These are phyloP conservation scores for Boeremia exigua DNA, from an alignment of 2,329 filamentous ascomycete species.

Conservation along the genomic window DNA sequence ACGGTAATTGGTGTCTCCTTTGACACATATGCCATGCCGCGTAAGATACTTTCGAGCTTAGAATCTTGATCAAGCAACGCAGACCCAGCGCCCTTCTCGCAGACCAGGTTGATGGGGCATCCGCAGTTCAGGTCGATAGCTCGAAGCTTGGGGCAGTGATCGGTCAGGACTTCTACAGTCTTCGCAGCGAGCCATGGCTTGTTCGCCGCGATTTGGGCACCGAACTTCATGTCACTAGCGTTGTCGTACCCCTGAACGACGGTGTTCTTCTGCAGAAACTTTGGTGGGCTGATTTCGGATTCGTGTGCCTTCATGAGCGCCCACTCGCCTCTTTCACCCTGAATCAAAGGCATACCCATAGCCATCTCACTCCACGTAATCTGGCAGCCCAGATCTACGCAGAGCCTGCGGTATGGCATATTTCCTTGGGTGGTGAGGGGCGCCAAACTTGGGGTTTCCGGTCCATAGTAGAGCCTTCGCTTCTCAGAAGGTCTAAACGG, in stretches of 20 bases:
- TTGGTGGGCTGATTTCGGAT: conserved; percentile 76
- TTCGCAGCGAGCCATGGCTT: conserved; percentile 92
- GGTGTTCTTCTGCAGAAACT: conserved; percentile 62
- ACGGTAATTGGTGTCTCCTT: conserved; percentile 89
- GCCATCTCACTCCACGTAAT: conserved; percentile 99
- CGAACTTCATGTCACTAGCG: conserved; percentile 82
- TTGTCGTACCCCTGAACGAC: conserved; percentile 82
- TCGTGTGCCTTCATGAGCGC: conserved; percentile 91
- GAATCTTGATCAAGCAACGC: conserved; percentile 85
- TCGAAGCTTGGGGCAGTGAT: conserved; percentile 80
- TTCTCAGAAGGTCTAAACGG: conserved; percentile 93
- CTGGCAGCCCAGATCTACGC: conserved; percentile 85
- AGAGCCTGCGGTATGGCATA: conserved; percentile 89
- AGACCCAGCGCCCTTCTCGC: conserved; percentile 84
- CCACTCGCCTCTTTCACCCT: conserved; percentile 93
- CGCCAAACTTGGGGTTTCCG: conserved; percentile 90
- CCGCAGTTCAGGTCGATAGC: conserved; percentile 96
- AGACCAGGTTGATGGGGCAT: conserved; percentile 95
- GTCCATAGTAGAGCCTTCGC: conserved; percentile 88
- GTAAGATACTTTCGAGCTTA: conserved; percentile 92
- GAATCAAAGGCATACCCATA: conserved; percentile 85
- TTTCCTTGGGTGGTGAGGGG: conserved; percentile 97
- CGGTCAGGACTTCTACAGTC: conserved; percentile 79
- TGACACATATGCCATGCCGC: conserved; percentile 94
- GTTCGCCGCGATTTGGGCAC: conserved; percentile 89